phyloP scores from a whole-genome alignment of 441 rosid genomes.

The Iberis amara region DNA sequence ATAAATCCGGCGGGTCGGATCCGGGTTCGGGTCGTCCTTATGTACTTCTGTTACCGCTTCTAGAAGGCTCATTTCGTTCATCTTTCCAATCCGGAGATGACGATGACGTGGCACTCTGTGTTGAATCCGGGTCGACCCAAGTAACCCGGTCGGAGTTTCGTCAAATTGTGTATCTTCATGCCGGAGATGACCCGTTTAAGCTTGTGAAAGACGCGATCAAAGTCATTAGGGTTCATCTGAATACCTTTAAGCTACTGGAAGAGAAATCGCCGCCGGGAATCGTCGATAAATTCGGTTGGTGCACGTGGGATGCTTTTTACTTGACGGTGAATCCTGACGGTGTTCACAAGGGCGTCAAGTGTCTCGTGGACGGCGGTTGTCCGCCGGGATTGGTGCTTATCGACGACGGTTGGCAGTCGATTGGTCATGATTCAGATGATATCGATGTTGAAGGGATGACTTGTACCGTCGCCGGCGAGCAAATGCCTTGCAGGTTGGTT shows the following conservation, averaged over 20 bases:
- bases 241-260: slow-evolving; percentile 60
- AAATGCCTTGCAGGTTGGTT: slow-evolving; percentile 79
- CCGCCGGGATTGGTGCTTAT: slow-evolving; percentile 86
- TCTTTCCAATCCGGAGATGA: slow-evolving; percentile 54
- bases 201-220: slow-evolving; percentile 71
- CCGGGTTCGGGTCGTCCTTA: slow-evolving; percentile 53
- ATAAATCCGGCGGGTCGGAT: slow-evolving; percentile 20
- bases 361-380: slow-evolving; percentile 74
- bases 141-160: slow-evolving; percentile 46
- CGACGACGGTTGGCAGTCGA: slow-evolving; percentile 96
- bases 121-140: slow-evolving; percentile 71
- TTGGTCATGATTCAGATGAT: slow-evolving; percentile 60
- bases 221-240: slow-evolving; percentile 52
- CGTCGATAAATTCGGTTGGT: slow-evolving; percentile 92
- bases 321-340: slow-evolving; percentile 76
- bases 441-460: slow-evolving; percentile 68
- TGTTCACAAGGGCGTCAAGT: slow-evolving; percentile 60
- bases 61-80: slow-evolving; percentile 69
- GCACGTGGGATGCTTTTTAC: slow-evolving; percentile 94
- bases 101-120: slow-evolving; percentile 63
- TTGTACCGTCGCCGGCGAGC: slow-evolving; percentile 72
- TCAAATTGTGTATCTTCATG: slow-evolving; percentile 49
- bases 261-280: slow-evolving; percentile 80
- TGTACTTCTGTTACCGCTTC: slow-evolving; percentile 59
- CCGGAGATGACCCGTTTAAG: slow-evolving; percentile 60